These are phyloP conservation scores for Nitzschia sp. DNA, from an alignment of 108 stramenopile genomes.

Conservation along the genomic window DNA sequence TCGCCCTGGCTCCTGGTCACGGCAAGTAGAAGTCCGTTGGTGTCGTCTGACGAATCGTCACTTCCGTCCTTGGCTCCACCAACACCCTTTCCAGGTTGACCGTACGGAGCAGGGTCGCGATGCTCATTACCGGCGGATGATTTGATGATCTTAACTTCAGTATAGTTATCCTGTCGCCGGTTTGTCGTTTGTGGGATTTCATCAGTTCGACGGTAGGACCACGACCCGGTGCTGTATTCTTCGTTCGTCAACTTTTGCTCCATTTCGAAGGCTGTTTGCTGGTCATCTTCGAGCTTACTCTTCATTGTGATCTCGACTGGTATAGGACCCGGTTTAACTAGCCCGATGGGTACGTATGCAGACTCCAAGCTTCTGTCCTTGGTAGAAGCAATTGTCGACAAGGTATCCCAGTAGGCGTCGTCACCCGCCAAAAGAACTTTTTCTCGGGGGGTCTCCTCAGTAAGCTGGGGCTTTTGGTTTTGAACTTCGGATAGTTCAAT, in stretches of 20 bases:
- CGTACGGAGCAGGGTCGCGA: neutral
- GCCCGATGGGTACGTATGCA: neutral
- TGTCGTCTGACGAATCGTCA: conserved; percentile 10
- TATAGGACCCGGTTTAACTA: conserved; percentile 28
- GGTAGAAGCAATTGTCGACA: conserved; percentile 47
- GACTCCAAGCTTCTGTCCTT: conserved; percentile 31
- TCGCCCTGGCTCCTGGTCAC: conserved; percentile 1
- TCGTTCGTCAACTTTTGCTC: neutral
- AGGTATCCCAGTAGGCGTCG: conserved; percentile 46
- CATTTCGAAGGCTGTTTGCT: neutral
- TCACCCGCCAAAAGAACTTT: conserved; percentile 30
- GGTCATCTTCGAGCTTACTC: neutral
- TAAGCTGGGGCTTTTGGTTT: neutral
- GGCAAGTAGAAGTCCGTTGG: conserved; percentile 11
- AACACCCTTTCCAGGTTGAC: neutral
- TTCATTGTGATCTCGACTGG: conserved; percentile 38
- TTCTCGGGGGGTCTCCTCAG: neutral
- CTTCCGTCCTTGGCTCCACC: neutral
- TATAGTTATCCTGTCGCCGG: neutral
- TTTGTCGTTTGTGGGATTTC: too few species aligned
- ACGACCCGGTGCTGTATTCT: neutral
- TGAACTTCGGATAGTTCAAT: neutral
- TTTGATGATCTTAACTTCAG: neutral
- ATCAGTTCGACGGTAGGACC: neutral
- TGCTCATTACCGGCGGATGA: neutral